These are phyloP conservation scores for Azolla pinnata DNA, from an alignment of 75 land plant species.

Conservation along the genomic window DNA sequence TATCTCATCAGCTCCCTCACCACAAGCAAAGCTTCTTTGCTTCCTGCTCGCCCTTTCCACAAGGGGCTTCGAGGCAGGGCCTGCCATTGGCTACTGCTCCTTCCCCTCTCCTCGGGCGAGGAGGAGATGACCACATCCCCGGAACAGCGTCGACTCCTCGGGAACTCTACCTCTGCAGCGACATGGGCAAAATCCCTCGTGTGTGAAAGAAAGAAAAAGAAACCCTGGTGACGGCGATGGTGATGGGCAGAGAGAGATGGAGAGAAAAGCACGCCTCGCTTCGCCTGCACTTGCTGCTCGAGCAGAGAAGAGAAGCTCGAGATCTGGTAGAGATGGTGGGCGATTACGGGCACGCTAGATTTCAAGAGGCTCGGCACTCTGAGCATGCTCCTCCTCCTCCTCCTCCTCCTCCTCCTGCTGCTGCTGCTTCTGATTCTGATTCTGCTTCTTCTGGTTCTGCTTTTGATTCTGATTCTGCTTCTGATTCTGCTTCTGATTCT, in stretches of 20 bases:
- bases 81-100: neutral
- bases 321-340: too few relatives aligned
- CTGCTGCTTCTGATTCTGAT: too few relatives aligned
- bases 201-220: neutral
- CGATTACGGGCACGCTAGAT: too few relatives aligned
- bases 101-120: neutral
- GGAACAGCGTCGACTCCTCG: neutral
- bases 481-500: neutral
- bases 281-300: too few relatives aligned
- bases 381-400: too few relatives aligned
- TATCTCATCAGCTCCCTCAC: slow-evolving; percentile 56
- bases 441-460: neutral
- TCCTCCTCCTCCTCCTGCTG: too few relatives aligned
- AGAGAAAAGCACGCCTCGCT: neutral
- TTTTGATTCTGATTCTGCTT: neutral
- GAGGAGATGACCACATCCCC: neutral
- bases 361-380: too few relatives aligned
- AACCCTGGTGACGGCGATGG: neutral
- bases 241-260: neutral
- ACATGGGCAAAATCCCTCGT: neutral
- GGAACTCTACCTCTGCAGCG: neutral
- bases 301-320: too few relatives aligned
- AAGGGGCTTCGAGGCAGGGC: slow-evolving; percentile 38
- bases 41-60: slow-evolving; percentile 48
- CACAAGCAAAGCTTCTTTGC: slow-evolving; percentile 67